These are phyloP conservation scores for Saturnispora dispora DNA, from an alignment of 805 yeast genomes.

Conservation along the genomic window DNA sequence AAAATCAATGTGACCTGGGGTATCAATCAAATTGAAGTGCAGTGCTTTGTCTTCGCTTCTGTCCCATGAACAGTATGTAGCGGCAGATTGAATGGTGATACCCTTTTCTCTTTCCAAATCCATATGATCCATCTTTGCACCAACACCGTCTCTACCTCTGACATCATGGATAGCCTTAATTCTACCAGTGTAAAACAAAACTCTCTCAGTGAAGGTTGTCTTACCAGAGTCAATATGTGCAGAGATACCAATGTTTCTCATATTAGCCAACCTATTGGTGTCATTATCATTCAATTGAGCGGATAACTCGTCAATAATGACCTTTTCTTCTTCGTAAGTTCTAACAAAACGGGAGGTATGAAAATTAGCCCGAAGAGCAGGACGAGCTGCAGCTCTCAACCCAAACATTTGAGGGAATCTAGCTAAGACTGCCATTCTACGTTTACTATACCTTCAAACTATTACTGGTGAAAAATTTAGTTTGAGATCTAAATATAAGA, in stretches of 20 bases:
- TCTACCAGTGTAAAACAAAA: slow-evolving; percentile 90
- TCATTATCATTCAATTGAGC: slow-evolving; percentile 43
- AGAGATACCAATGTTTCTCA: slow-evolving; percentile 94
- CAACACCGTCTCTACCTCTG: slow-evolving; percentile 93
- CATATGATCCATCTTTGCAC: slow-evolving; percentile 99
- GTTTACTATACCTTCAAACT: neutral
- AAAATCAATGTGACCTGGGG: slow-evolving; percentile 98
- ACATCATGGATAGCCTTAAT: slow-evolving; percentile 96
- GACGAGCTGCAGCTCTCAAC: slow-evolving; percentile 6
- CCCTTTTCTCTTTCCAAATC: slow-evolving; percentile 98
- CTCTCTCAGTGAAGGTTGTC: slow-evolving; percentile 97
- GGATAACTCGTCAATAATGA: slow-evolving; percentile 50
- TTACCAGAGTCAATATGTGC: slow-evolving; percentile 98
- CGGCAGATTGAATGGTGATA: slow-evolving; percentile 97
- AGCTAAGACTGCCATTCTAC: slow-evolving; percentile 2
- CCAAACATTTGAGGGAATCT: slow-evolving; percentile 1
- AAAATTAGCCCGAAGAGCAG: slow-evolving; percentile 21
- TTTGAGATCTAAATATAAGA: neutral
- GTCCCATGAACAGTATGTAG: slow-evolving; percentile 96
- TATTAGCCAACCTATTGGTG: slow-evolving; percentile 37
- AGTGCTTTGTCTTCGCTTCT: slow-evolving; percentile 50
- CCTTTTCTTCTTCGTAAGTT: slow-evolving; percentile 68
- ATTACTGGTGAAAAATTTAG: neutral
- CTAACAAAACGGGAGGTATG: slow-evolving; percentile 24
- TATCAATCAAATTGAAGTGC: slow-evolving; percentile 92